A percentile compares a stretch with the other conserved stretches of the same genome.
phyloP scores from a whole-genome alignment of 2,329 filamentous ascomycete species.

The Ciborinia camelliae region DNA sequence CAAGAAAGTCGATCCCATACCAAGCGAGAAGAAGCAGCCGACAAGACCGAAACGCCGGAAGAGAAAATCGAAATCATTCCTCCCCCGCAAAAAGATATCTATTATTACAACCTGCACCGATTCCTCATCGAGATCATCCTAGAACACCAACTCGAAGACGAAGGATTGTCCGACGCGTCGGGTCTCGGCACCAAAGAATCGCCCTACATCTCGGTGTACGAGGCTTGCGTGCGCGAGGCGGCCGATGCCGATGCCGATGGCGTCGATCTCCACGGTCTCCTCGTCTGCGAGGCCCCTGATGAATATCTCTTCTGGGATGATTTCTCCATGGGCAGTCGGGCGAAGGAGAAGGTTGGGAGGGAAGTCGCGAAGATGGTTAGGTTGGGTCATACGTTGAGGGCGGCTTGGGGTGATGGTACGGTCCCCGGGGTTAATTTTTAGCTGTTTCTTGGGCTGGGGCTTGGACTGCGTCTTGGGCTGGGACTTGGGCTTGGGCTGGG shows the following conservation, averaged over 20 bases:
- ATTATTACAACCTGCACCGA: slow-evolving; percentile 32
- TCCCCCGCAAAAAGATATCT: slow-evolving; percentile 30
- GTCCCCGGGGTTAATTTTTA: neutral
- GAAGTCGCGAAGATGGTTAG: slow-evolving; percentile 32
- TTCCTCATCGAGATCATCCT: slow-evolving; percentile 46
- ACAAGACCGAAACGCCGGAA: neutral
- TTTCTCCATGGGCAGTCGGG: slow-evolving; percentile 44
- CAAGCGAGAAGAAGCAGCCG: neutral
- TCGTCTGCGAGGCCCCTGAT: slow-evolving; percentile 41
- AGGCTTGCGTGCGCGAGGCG: slow-evolving; percentile 30
- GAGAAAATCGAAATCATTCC: slow-evolving; percentile 22
- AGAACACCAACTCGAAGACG: slow-evolving; percentile 47
- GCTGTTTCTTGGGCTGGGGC: too few relatives aligned
- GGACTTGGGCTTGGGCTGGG: too few relatives aligned
- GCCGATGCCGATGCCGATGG: too few relatives aligned
- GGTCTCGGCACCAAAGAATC: slow-evolving; percentile 42
- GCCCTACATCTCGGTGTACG: slow-evolving; percentile 25
- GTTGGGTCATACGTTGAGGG: neutral
- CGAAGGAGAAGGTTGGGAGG: slow-evolving; percentile 38
- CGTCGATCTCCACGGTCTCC: slow-evolving; percentile 28
- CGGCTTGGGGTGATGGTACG: neutral
- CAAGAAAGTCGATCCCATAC: neutral
- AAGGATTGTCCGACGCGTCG: slow-evolving; percentile 43
- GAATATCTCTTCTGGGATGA: slow-evolving; percentile 52
- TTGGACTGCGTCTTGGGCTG: too few relatives aligned